Evolutionary conservation across 352 stramenopile species (phyloP).

Genomic region (Phytophthora fragariaefolia): DNA sequence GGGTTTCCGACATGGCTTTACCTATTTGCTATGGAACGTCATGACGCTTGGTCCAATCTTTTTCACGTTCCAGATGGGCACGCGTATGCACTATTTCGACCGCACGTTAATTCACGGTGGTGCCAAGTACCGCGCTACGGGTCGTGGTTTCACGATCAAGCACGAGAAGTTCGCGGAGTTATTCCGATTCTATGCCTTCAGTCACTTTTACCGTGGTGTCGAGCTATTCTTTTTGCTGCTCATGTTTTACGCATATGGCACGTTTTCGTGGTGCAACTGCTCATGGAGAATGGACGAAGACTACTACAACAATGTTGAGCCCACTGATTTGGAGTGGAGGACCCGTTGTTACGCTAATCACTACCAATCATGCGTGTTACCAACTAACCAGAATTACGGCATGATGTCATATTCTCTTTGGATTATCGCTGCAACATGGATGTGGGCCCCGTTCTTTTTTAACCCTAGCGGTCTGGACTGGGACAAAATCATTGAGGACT

Average conservation of each 20-base stretch:
- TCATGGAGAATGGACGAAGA: conserved; percentile 73
- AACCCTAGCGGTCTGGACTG: conserved; percentile 98
- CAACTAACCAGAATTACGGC: conserved; percentile 97
- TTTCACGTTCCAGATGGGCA: conserved; percentile 99
- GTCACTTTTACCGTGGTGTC: conserved; percentile 98
- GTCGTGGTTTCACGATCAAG: conserved; percentile 98
- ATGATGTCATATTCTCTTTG: conserved; percentile 97
- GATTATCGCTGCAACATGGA: conserved; percentile 92
- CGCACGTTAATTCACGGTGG: conserved; percentile 97
- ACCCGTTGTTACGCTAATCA: conserved; percentile 81
- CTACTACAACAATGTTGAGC: conserved; percentile 82
- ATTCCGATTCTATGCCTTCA: conserved; percentile 98
- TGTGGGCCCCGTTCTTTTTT: conserved; percentile 92
- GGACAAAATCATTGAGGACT: conserved; percentile 96
- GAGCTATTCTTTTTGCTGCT: conserved; percentile 91
- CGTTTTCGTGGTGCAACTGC: conserved; percentile 94
- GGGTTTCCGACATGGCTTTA: conserved; percentile 94
- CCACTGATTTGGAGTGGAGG: conserved; percentile 78
- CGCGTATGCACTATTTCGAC: conserved; percentile 98
- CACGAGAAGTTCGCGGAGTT: conserved; percentile 98
- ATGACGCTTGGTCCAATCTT: conserved; percentile 98
- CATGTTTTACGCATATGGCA: conserved; percentile 91
- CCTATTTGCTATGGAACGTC: conserved; percentile 94
- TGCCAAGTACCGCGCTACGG: conserved; percentile 98
- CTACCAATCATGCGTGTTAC: conserved; percentile 92